Conservation (phyloP, 169 alveolate genomes). For the Eimeria acervulina region DNA sequence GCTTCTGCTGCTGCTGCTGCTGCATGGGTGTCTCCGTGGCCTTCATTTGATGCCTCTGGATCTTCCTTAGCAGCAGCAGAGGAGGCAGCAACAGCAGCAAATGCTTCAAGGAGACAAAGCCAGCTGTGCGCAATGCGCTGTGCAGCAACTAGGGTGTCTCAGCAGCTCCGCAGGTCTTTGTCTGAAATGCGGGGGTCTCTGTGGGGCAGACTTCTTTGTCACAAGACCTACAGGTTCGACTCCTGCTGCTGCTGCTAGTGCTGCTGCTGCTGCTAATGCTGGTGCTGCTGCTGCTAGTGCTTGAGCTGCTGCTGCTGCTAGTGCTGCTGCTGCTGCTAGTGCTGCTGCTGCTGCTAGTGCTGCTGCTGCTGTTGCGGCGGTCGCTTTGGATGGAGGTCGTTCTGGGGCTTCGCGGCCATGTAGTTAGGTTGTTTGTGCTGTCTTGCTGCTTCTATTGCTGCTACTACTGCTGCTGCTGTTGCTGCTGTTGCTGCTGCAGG, state of each 20-base stretch:
- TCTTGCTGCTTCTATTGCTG: constrained; percentile 11
- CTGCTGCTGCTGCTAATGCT: constrained; percentile 23
- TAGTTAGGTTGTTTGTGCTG: too few species aligned
- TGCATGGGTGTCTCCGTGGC: background rate
- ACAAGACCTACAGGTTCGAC: constrained; percentile 32
- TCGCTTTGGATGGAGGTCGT: too few species aligned
- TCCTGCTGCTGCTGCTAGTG: constrained; percentile 54
- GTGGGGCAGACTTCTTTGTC: constrained; percentile 26
- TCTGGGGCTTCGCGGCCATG: too few species aligned
- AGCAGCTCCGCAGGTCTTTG: constrained; percentile 55
- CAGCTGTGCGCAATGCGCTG: constrained; percentile 40
- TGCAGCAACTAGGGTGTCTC: constrained; percentile 54
- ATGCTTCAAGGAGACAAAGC: constrained; percentile 20
- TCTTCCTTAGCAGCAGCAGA: background rate
- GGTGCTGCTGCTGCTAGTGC: constrained; percentile 29
- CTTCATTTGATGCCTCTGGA: background rate
- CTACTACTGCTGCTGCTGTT: constrained; percentile 34
- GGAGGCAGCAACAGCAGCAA: constrained; percentile 53
- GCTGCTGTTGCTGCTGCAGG: constrained; percentile 65
- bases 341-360: constrained; percentile 17
- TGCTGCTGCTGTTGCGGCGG: constrained; percentile 56
- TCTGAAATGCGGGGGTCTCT: constrained; percentile 1
- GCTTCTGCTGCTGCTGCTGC: background rate
- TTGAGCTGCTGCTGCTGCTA: background rate
- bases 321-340: background rate